These are phyloP conservation scores for Stachybotrys chartarum DNA, from an alignment of 2,329 filamentous ascomycete species.

Conservation along the genomic window DNA sequence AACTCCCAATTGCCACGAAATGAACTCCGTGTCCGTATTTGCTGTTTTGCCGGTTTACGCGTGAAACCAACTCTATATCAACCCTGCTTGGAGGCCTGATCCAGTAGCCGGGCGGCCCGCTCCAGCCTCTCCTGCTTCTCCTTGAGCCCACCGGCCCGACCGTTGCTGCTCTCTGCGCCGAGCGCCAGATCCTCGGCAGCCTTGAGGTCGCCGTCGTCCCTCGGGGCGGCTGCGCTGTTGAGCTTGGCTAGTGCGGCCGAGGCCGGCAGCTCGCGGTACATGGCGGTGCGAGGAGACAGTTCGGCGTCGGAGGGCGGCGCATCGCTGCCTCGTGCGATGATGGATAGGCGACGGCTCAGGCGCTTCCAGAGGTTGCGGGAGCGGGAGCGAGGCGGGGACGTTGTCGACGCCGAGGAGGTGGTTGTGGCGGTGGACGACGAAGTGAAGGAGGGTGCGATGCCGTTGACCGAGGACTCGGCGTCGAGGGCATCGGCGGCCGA, in stretches of 20 bases:
- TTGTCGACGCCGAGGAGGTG: slow-evolving; percentile 17
- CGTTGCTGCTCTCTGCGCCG: slow-evolving; percentile 14
- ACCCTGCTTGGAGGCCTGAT: slow-evolving; percentile 9
- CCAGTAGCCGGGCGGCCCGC: slow-evolving; percentile 31
- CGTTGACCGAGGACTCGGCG: slow-evolving; percentile 23
- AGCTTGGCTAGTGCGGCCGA: not conserved
- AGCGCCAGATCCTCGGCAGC: slow-evolving; percentile 4
- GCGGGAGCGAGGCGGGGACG: slow-evolving; percentile 9
- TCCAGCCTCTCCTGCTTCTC: slow-evolving; percentile 31
- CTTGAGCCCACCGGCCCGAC: slow-evolving; percentile 17
- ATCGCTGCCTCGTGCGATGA: slow-evolving; percentile 13
- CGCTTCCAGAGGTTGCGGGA: slow-evolving; percentile 17
- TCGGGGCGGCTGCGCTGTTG: not conserved
- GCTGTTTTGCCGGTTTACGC: not conserved
- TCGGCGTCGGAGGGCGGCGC: slow-evolving; percentile 7
- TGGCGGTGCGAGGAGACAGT: slow-evolving; percentile 21
- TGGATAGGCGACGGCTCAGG: slow-evolving; percentile 16
- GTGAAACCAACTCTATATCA: not conserved
- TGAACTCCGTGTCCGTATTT: not conserved
- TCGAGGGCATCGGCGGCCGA: slow-evolving; percentile 19
- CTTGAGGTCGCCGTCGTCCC: slow-evolving; percentile 1
- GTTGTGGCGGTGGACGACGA: slow-evolving; percentile 24
- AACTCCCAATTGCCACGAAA: not conserved
- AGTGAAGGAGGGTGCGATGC: slow-evolving; percentile 19
- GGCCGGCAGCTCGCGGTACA: slow-evolving; percentile 22